Evolutionary conservation across 2,329 filamentous ascomycete species (phyloP).

Genomic region (Exophiala viscosa): DNA sequence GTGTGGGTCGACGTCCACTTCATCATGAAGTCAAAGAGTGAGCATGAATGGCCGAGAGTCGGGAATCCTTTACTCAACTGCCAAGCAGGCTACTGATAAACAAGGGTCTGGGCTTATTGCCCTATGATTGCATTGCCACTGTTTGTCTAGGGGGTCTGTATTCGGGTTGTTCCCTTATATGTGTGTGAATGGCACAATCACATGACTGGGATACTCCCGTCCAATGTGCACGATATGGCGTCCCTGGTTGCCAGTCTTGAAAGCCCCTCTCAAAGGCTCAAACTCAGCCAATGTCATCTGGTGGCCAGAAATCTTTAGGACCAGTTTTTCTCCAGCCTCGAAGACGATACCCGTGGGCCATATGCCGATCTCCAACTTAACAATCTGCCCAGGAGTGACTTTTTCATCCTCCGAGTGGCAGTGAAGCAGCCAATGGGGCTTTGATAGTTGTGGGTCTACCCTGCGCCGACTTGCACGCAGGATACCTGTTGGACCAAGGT

Average conservation of each 20-base stretch:
- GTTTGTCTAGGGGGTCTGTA: no score
- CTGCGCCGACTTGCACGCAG: slow-evolving; percentile 44
- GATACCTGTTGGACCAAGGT: slow-evolving; percentile 42
- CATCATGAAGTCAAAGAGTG: no score
- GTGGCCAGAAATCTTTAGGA: slow-evolving; percentile 2
- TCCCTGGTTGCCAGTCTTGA: background rate
- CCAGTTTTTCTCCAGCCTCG: slow-evolving; percentile 38
- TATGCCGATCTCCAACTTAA: slow-evolving; percentile 47
- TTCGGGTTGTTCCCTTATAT: no score
- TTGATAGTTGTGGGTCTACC: slow-evolving; percentile 33
- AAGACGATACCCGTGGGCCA: slow-evolving; percentile 48
- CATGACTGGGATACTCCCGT: background rate
- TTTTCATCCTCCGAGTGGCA: slow-evolving; percentile 41
- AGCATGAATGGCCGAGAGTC: no score
- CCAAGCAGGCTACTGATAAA: no score
- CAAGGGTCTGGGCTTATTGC: no score
- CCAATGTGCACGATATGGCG: background rate
- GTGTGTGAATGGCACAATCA: no score
- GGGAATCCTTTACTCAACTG: no score
- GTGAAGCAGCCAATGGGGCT: slow-evolving; percentile 37
- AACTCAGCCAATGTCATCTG: slow-evolving; percentile 3
- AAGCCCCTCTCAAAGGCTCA: background rate
- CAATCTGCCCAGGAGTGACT: slow-evolving; percentile 39
- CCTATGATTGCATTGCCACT: no score
- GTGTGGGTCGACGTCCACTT: no score